Conservation (phyloP, 2,329 filamentous ascomycete species). For the Epichloe hybrida region DNA sequence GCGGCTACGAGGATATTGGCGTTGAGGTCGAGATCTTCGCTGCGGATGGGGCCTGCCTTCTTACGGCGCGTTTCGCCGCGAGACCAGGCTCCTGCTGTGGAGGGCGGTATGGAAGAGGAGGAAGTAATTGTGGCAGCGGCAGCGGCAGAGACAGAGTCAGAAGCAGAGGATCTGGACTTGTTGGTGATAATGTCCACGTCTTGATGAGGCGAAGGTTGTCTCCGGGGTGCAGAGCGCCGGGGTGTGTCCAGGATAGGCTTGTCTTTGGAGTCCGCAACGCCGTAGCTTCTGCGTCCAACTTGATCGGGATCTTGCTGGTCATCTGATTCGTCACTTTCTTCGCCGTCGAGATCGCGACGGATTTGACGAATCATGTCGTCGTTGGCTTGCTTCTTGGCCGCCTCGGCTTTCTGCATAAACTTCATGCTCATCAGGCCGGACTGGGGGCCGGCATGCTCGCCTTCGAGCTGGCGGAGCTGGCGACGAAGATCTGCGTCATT, state of each 20-base stretch:
- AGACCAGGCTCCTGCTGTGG: constrained; percentile 29
- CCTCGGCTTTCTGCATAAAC: constrained; percentile 79
- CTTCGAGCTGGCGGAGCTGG: constrained; percentile 29
- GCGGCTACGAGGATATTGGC: constrained; percentile 19
- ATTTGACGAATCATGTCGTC: constrained; percentile 62
- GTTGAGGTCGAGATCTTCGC: constrained; percentile 28
- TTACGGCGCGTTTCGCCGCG: constrained; percentile 23
- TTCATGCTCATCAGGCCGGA: constrained; percentile 71
- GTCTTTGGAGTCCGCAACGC: constrained; percentile 23
- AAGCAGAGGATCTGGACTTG: constrained; percentile 7
- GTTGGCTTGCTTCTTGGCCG: constrained; percentile 62
- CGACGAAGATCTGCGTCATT: constrained; percentile 34
- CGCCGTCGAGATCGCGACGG: constrained; percentile 56
- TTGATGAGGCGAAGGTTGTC: constrained; percentile 14
- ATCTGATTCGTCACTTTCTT: constrained; percentile 33
- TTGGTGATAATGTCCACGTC: constrained; percentile 17
- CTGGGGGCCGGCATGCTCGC: constrained; percentile 37
- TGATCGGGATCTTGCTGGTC: constrained; percentile 34
- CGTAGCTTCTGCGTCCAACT: constrained; percentile 59
- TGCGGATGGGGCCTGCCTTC: constrained; percentile 15
- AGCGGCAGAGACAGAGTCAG: background rate
- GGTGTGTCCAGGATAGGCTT: constrained; percentile 18
- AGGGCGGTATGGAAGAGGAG: constrained; percentile 11
- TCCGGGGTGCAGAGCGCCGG: constrained; percentile 14
- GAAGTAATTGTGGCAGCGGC: constrained; percentile 4